Evolutionary conservation across 148 eudicot genomes (phyloP), one percentile per base, ranked within the genome.

Genomic region (Salicornia ramosissima): DNA sequence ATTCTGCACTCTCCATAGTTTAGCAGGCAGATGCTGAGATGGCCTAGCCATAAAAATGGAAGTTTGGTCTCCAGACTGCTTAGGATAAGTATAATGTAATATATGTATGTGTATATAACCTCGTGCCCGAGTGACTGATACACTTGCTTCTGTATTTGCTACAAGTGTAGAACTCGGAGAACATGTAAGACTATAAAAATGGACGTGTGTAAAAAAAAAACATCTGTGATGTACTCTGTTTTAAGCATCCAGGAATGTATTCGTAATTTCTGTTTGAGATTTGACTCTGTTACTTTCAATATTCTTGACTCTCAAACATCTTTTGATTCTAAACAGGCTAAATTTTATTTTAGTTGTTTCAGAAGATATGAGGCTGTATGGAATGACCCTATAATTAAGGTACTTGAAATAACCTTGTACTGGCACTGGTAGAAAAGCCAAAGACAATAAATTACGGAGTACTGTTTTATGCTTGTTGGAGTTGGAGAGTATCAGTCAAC

Each of bases 11-110:
- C 31, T 24, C 30, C 43, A 42, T 64, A 26, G 43, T 63, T 21
- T 50, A 28, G 29, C n/a, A 50, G 72, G 55, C n/a, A 57, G 71
- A 71, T 49, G 53, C 72, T 65, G 75, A 36, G 79, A 77, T 62
- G 74, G 74, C 74, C 65, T 55, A 33, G 74, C 79, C 69, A 47
- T 46, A 45, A n/a, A 71, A 25, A 47, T 49, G 75, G 74, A 63
- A 25, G 71, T 64, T 64, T 47, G 74, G 75, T 71, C 70, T 71
- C 79, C 79, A 39, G 64, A 43, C 71, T 76, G 64, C 74, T 64
- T 70, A 43, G 28, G 65, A 54, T 46, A 33, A 42, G 53, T 75
- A 15, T 62, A 26, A 33, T n/a, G 24, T 62, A 42, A 9, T 9
- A 42, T 42, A 7, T 42, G 12, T 13, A 40, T 65, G 56, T 65